Base-by-base conservation (phyloP, 352 stramenopile species). In the Globisporangium cederbergense region DNA sequence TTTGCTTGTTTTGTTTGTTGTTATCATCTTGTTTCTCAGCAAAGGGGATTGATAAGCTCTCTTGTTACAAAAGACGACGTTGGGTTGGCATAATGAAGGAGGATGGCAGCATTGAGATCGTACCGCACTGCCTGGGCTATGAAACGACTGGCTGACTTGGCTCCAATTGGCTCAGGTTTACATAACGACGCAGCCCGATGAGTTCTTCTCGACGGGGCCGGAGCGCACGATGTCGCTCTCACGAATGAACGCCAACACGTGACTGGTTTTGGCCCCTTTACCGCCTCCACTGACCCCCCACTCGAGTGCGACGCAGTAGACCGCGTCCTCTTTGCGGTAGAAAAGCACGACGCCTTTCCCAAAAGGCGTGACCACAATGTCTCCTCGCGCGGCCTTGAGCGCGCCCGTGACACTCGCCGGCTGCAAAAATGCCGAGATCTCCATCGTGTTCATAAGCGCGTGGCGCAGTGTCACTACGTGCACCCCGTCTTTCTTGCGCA, bases 331-430 rank as follows among this genome's bases (percentile, higher is more conserved):
- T 0, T 67, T 67, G 4, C 84, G 83, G 71, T 88, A 91, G 45
- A 72, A 69, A 46, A 93, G 74, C 57, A 95, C 83, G 20, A 91
- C 73, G 30, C 86, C 86, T 18, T 73, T 82, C 47, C 84, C 86
- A 62, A 81, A 95, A 14, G 86, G 84, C n/a, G 86, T 95, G 65
- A 74, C 73, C 6, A 95, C 86, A 4, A 92, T 64, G 56, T 95
- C 86, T 9, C 86, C 86, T n/a, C 84, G 78, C 18, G 78, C 83
- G 4, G 86, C 86, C 36, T 82, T 83, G 45, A 95, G 77, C 16
- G 68, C 40, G n/a, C 81, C 71, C 0, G 75, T 68, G 38, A 95
- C 81, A 46, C 68, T 74, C 11, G 62, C 20, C 0, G 84, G 79
- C 51, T 93, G 81, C 53, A 95, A 59, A 59, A 83, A 93, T n/a